Conservation (phyloP, 106 monocot species). For the Allium cepa region DNA sequence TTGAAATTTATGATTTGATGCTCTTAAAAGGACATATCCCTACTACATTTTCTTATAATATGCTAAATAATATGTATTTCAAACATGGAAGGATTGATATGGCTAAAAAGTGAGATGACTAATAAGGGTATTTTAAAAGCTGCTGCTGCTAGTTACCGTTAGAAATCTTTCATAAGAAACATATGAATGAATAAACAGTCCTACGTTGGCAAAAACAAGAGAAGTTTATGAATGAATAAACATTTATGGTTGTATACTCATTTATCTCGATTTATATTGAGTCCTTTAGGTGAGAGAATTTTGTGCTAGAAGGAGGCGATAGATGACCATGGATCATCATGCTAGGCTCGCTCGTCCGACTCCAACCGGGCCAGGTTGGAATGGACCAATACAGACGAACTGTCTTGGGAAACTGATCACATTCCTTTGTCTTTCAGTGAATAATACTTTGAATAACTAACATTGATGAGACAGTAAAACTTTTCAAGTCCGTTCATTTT, state of each 20-base stretch:
- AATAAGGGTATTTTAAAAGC: conserved; percentile 7
- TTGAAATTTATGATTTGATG: conserved; percentile 13
- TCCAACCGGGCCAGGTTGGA: too few species aligned
- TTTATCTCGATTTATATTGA: too few species aligned
- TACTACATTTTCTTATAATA: conserved; percentile 8
- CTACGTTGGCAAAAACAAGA: too few species aligned
- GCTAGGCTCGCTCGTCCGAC: too few species aligned
- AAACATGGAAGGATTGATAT: conserved; percentile 3
- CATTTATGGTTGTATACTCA: too few species aligned
- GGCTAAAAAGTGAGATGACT: conserved; percentile 10
- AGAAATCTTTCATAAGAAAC: too few species aligned
- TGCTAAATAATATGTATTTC: conserved; percentile 9
- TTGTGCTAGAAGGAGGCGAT: too few species aligned
- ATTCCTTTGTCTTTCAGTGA: conserved; percentile 4
- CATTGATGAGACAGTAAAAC: conserved; percentile 14
- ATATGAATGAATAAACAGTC: too few species aligned
- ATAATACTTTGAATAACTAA: conserved; percentile 14
- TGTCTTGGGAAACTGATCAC: background rate
- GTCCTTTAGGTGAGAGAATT: too few species aligned
- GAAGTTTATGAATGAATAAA: too few species aligned
- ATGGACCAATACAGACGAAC: conserved; percentile 1
- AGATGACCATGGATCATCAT: too few species aligned
- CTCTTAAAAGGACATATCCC: conserved; percentile 12
- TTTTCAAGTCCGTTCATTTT: background rate
- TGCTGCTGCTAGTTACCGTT: conserved; percentile 11